Base-by-base conservation (phyloP, 164 flowering plant genomes). In the Amborella trichopoda region DNA sequence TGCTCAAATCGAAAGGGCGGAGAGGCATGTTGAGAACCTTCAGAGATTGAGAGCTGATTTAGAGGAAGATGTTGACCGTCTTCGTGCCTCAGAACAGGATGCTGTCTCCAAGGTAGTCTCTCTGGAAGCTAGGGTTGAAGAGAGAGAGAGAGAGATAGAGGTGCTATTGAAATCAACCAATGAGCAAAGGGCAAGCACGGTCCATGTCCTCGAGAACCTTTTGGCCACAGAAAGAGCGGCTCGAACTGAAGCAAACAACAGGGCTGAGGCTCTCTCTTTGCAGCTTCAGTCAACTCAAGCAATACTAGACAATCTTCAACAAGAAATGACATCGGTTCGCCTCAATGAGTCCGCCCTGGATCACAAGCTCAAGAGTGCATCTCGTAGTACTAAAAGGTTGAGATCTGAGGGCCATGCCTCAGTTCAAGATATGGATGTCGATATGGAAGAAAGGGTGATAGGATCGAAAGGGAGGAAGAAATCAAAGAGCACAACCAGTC, bases 111-210 rank as follows among this genome's bases (percentile, higher is more conserved):
- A 67, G 56, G 89, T 81, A 22, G 61, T 65, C 23, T 33, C 67
- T 23, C 68, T 93, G 28, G 97, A 93, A 62, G 75, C 64, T 19
- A 74, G 78, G 53, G 94, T 93, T 48, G 81, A 77, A 52, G 95
- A 88, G 51, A 68, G 93, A 65, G 89, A 88, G 59, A 83, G 63
- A 37, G 97, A 93, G 56, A 81, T 88, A 10, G 91, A 83, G 50
- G 56, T 74, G 12, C 65, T 88, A 6, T 55, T 93, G 55, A 68
- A 74, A 50, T 71, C 76, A n/a, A 74, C 78, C 70, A 88, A 85
- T 48, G 83, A 76, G 57, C 87, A 88, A 62, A 74, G 97, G 56
- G 71, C 78, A 4, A 67, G 50, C 36, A 85, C 83, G 3, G 97
- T 85, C 28, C 75, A 85, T 24, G 87, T 68, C 20, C 93, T 93